Evolutionary conservation across 176 grass and related monocot genomes (phyloP).

Genomic region (Tillandsia fasciculata): DNA sequence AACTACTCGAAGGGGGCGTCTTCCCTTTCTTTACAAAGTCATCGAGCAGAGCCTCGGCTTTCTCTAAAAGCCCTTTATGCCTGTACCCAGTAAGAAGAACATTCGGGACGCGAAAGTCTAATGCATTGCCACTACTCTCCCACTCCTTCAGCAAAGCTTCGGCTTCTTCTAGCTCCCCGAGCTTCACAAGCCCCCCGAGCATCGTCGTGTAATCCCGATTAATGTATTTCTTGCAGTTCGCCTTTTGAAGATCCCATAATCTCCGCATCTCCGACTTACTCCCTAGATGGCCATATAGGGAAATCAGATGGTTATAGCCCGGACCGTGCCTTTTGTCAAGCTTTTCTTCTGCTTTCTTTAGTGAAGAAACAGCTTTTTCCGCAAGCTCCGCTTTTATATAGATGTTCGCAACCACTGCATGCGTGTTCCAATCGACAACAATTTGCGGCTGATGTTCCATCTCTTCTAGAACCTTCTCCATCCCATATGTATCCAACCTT

Average conservation of each 20-base stretch:
- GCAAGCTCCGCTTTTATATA: slow-evolving; percentile 49
- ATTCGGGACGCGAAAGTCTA: slow-evolving; percentile 57
- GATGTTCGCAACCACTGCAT: slow-evolving; percentile 54
- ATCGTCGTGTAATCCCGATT: slow-evolving; percentile 65
- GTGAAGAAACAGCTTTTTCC: slow-evolving; percentile 44
- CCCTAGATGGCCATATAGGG: slow-evolving; percentile 49
- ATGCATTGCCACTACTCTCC: slow-evolving; percentile 43
- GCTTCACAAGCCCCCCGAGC: slow-evolving; percentile 49
- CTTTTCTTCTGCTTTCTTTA: slow-evolving; percentile 75
- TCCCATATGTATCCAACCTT: slow-evolving; percentile 50
- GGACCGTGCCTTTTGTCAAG: slow-evolving; percentile 31
- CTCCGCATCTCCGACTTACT: slow-evolving; percentile 53
- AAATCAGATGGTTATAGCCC: slow-evolving; percentile 56
- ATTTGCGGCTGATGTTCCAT: slow-evolving; percentile 91
- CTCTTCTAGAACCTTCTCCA: slow-evolving; percentile 71
- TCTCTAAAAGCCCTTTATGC: slow-evolving; percentile 47
- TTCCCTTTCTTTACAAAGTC: slow-evolving; percentile 50
- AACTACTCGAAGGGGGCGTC: slow-evolving; percentile 48
- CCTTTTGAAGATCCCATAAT: slow-evolving; percentile 62
- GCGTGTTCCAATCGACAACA: slow-evolving; percentile 77
- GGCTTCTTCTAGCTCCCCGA: slow-evolving; percentile 51
- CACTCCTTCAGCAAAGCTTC: slow-evolving; percentile 76
- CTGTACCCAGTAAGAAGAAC: slow-evolving; percentile 55
- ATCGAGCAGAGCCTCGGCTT: slow-evolving; percentile 47
- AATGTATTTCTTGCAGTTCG: slow-evolving; percentile 52